These are phyloP conservation scores for Phytophthora kernoviae DNA, from an alignment of 352 stramenopile species.

Conservation along the genomic window DNA sequence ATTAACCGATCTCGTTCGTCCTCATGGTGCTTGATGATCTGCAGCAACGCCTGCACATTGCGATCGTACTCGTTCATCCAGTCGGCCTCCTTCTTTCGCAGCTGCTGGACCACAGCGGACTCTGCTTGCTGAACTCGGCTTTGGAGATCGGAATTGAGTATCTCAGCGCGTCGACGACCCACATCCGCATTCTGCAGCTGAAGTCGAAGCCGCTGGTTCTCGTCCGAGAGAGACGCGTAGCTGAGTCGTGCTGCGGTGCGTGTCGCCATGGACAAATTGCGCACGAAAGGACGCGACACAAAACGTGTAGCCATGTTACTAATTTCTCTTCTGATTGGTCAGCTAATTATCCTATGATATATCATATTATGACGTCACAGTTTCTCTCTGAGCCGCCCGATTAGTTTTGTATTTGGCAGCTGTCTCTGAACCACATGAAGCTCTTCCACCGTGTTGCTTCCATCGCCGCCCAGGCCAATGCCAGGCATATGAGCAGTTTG, in stretches of 20 bases:
- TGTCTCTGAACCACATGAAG: slow-evolving; percentile 31
- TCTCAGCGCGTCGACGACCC: slow-evolving; percentile 14
- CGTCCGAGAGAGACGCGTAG: slow-evolving; percentile 29
- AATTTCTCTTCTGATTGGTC: too few species aligned
- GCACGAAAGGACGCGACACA: slow-evolving; percentile 18
- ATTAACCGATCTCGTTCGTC: slow-evolving; percentile 12
- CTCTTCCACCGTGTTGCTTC: slow-evolving; percentile 25
- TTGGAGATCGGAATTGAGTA: slow-evolving; percentile 21
- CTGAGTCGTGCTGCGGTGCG: background rate
- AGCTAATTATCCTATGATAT: too few species aligned
- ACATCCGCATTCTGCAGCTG: slow-evolving; percentile 34
- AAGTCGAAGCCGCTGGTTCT: slow-evolving; percentile 46
- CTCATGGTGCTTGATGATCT: slow-evolving; percentile 57
- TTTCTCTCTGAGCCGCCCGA: slow-evolving; percentile 1
- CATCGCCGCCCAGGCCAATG: slow-evolving; percentile 19
- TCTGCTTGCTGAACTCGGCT: slow-evolving; percentile 25
- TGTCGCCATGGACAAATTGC: slow-evolving; percentile 1
- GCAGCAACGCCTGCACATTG: slow-evolving; percentile 51
- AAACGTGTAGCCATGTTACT: slow-evolving; percentile 13
- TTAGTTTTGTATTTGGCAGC: background rate
- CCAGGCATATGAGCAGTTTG: slow-evolving; percentile 56
- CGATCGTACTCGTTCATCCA: slow-evolving; percentile 51
- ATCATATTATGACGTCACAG: too few species aligned
- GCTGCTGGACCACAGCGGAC: slow-evolving; percentile 9
- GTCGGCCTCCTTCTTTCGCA: slow-evolving; percentile 32